Percentiles rank a stretch among this genome's conserved stretches.
These are phyloP conservation scores for Thraustotheca clavata DNA, from an alignment of 352 stramenopile species.

Conservation along the genomic window DNA sequence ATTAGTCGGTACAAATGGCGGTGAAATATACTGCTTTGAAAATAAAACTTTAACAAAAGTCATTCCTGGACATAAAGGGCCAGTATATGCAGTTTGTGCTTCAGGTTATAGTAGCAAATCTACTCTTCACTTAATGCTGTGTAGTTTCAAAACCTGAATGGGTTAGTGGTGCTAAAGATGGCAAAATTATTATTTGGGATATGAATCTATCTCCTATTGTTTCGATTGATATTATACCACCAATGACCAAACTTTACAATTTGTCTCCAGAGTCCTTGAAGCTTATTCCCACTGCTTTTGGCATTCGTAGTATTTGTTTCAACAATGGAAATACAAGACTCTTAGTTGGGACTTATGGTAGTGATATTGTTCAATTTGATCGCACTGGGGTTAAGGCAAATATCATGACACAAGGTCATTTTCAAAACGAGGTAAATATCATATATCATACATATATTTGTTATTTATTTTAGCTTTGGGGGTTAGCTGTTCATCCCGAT, in stretches of 20 bases:
- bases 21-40: constrained; percentile 71
- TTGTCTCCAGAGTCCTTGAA: not conserved
- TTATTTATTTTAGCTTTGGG: constrained; percentile 60
- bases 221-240: constrained; percentile 27
- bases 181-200: constrained; percentile 81
- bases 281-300: not conserved
- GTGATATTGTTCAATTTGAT: constrained; percentile 83
- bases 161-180: constrained; percentile 81
- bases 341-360: constrained; percentile 77
- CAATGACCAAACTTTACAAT: constrained; percentile 4
- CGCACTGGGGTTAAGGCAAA: constrained; percentile 30
- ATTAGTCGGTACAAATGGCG: constrained; percentile 37
- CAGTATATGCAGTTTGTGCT: constrained; percentile 43
- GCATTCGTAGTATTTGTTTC: constrained; percentile 14
- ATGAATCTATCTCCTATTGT: constrained; percentile 34
- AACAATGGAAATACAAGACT: constrained; percentile 25
- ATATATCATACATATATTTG: constrained; percentile 29
- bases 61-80: constrained; percentile 39
- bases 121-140: not conserved
- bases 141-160: constrained; percentile 35
- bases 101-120: constrained; percentile 5
- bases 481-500: constrained; percentile 42
- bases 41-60: constrained; percentile 40
- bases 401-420: constrained; percentile 27
- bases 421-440: constrained; percentile 23